These are phyloP conservation scores for Astrothelium macrocarpum DNA, from an alignment of 495 filamentous ascomycete species.

Conservation along the genomic window DNA sequence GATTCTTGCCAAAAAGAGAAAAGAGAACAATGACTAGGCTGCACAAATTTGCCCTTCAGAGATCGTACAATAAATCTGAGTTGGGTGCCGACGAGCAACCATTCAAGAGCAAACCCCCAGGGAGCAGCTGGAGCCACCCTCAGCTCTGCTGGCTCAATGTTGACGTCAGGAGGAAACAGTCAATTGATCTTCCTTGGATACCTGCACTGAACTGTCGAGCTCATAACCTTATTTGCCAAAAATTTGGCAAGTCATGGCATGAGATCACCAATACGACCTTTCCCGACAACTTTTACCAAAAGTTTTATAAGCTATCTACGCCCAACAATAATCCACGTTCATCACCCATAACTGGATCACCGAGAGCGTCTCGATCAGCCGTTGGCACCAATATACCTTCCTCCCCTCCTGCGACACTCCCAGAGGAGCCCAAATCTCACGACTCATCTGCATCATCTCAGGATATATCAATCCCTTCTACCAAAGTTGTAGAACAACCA, in stretches of 20 bases:
- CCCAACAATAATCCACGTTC: neutral
- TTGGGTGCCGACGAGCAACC: neutral
- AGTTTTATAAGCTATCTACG: neutral
- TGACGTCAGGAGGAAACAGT: neutral
- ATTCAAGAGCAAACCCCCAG: neutral
- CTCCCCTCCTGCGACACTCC: too few relatives aligned
- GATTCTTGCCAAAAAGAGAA: too few relatives aligned
- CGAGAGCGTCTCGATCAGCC: too few relatives aligned
- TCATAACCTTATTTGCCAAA: neutral
- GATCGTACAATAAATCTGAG: neutral
- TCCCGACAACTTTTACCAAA: neutral
- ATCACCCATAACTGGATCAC: neutral
- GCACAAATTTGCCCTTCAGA: neutral
- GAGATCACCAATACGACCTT: neutral
- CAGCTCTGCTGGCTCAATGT: neutral
- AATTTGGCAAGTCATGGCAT: neutral
- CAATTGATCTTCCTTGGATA: neutral
- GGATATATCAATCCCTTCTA: too few relatives aligned
- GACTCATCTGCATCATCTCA: too few relatives aligned
- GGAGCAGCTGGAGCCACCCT: neutral
- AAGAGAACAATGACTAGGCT: neutral
- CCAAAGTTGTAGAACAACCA: too few relatives aligned
- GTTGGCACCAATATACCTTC: too few relatives aligned
- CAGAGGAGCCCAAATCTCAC: too few relatives aligned
- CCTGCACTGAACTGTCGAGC: neutral